Base-by-base conservation (phyloP, 331 rosid species). In the Malus hybrid region DNA sequence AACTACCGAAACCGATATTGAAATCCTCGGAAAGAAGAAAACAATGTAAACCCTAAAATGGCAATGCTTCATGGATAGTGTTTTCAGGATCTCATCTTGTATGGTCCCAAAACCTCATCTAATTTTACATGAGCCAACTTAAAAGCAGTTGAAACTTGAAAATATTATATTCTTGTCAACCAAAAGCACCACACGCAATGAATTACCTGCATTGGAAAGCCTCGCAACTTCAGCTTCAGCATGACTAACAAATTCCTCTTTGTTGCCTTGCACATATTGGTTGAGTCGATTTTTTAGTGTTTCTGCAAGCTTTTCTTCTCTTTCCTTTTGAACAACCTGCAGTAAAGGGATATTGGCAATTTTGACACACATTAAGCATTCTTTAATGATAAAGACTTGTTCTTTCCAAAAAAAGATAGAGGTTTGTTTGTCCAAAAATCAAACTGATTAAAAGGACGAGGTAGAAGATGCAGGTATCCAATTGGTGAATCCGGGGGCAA, bases 231-330 rank as follows among this genome's bases (percentile, higher is more conserved):
- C 99, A 85, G 90, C 93, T 78, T 82, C 87, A 63, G 99, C 99
- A 39, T 83, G 88, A 72, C 33, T 74, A 74, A 80, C 72, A 76
- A 94, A 88, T 44, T 87, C 97, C 42, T 75, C 87, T 80, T 89
- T 91, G 87, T 87, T 88, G 83, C 93, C 98, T 87, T 87, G 93
- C 68, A 93, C 88, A 78, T 93, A 93, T 65, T 85, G 91, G 79
- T 86, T 85, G 46, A 94, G 90, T 75, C 97, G 88, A 80, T 68
- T 82, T 85, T 87, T 94, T 22, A 94, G 86, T 70, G 71, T 85
- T 65, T 92, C 89, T 58, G 75, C 88, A 82, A 94, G 99, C 88
- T 76, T 94, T 78, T 94, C 99, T 83, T 94, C 99, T 84, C 99
- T 90, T 73, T 94, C 97, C 82, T 80, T 89, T 77, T 94, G 99